Base-by-base conservation (phyloP, 257 asterid genomes). In the Fraxinus anomala region DNA sequence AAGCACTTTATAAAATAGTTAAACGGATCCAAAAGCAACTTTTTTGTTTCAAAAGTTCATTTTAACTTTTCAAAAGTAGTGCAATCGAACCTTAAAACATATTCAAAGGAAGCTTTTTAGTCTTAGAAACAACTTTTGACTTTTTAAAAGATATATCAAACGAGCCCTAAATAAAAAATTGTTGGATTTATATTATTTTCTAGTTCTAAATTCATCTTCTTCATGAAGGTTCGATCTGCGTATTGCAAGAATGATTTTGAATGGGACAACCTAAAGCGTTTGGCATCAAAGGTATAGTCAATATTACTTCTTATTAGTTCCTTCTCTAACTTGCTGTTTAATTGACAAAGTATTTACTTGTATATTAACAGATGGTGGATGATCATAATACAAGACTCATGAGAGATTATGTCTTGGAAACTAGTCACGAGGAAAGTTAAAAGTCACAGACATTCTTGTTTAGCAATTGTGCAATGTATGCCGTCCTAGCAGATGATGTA, bases 241-340 rank as follows among this genome's bases (percentile, higher is more conserved):
- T 92, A 94, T 61, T 90, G 96, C 82, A 89, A 92, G 87, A 85
- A 75, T 26, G 96, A 94, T 76, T 94, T 94, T 54, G 96, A 94
- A 75, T 94, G 98, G 98, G 98, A 90, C 88, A 89, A 94, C 85
- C 85, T 94, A 89, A 31, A 88, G 83, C 83, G 89, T 33, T 77
- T 94, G 83, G 84, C 97, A 28, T 65, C 83, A 0, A 83, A 92
- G 98, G 97, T 42, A 12, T 42, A 11, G 51, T 93, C 9, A 19
- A 31, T 14, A 31, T 6, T 28, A 12, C 17, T 13, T 59, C 2
- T 21, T 17, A 21, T 59, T 23, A 8, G 65, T 51, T 51, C 28
- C 30, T 73, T 76, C 34, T 39, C 24, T 36, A 16, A 39, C 71
- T 5, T 68, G 11, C 42, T 30, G 19, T 68, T n/a, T 8, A 19